Conservation (phyloP, 768 basidiomycete genomes). For the Psilocybe subaeruginosa region DNA sequence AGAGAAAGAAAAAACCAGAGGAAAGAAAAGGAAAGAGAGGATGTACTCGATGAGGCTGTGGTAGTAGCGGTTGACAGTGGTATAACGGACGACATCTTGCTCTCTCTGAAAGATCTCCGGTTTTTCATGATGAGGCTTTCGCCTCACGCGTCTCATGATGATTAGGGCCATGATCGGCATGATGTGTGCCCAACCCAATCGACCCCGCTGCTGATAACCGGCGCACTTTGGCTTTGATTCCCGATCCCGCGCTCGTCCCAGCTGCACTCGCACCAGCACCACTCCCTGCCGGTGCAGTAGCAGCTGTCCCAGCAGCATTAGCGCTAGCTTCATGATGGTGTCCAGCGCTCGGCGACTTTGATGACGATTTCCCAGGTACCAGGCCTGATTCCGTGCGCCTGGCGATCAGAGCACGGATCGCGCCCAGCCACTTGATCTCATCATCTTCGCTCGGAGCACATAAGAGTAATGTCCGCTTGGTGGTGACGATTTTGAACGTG, state of each 20-base stretch:
- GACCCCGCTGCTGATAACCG: slow-evolving; percentile 46
- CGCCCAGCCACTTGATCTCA: slow-evolving; percentile 97
- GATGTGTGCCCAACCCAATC: slow-evolving; percentile 6
- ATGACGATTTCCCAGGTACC: slow-evolving; percentile 47
- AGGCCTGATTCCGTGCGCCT: slow-evolving; percentile 58
- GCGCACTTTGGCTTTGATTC: slow-evolving; percentile 50
- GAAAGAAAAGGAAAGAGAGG: neutral
- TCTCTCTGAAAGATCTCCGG: neutral
- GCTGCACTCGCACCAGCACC: slow-evolving; percentile 1
- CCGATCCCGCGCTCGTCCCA: slow-evolving; percentile 15
- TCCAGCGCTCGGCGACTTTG: slow-evolving; percentile 26
- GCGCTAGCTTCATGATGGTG: neutral
- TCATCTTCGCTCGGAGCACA: slow-evolving; percentile 98
- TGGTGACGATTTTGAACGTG: slow-evolving; percentile 96
- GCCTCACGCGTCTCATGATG: slow-evolving; percentile 16
- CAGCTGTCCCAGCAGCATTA: neutral
- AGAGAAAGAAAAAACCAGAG: neutral
- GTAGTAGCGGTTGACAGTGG: neutral
- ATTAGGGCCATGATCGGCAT: neutral
- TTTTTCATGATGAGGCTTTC: slow-evolving; percentile 14
- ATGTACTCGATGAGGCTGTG: neutral
- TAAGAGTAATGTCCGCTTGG: slow-evolving; percentile 84
- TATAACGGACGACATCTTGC: neutral
- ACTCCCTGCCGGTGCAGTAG: neutral
- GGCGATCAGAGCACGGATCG: slow-evolving; percentile 89